Evolutionary conservation across 2,329 filamentous ascomycete species (phyloP).

Genomic region (Penicillium olsonii): DNA sequence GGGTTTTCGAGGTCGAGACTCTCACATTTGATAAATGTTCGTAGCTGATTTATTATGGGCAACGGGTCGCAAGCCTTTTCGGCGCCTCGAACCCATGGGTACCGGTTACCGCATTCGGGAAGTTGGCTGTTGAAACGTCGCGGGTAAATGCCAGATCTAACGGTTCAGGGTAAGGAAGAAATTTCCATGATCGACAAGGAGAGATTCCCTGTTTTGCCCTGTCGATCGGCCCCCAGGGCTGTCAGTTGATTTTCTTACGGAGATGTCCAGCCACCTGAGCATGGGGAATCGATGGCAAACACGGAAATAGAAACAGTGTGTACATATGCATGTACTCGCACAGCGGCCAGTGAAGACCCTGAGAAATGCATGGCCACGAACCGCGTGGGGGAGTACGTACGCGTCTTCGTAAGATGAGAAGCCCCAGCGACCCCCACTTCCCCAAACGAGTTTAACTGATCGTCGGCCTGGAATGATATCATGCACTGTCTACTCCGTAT

Average conservation of each 20-base stretch:
- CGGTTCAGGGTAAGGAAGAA: background rate
- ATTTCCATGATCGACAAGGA: background rate
- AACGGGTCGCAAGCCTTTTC: no score
- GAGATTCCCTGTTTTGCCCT: background rate
- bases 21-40: no score
- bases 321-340: no score
- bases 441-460: slow-evolving; percentile 8
- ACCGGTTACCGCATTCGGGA: background rate
- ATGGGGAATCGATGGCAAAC: background rate
- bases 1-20: no score
- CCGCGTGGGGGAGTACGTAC: slow-evolving; percentile 5
- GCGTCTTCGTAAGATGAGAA: slow-evolving; percentile 6
- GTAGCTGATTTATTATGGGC: no score
- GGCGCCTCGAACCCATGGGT: background rate
- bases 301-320: slow-evolving; percentile 2
- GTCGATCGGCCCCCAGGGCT: slow-evolving; percentile 4
- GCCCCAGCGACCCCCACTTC: slow-evolving; percentile 3
- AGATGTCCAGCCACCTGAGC: background rate
- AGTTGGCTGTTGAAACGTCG: background rate
- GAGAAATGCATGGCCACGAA: background rate
- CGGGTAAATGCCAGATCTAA: background rate
- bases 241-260: background rate
- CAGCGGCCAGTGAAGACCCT: background rate
- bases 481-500: no score
- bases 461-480: slow-evolving; percentile 6